These are phyloP conservation scores for Boletus subcaerulescens DNA, from an alignment of 768 basidiomycete species.

Conservation along the genomic window DNA sequence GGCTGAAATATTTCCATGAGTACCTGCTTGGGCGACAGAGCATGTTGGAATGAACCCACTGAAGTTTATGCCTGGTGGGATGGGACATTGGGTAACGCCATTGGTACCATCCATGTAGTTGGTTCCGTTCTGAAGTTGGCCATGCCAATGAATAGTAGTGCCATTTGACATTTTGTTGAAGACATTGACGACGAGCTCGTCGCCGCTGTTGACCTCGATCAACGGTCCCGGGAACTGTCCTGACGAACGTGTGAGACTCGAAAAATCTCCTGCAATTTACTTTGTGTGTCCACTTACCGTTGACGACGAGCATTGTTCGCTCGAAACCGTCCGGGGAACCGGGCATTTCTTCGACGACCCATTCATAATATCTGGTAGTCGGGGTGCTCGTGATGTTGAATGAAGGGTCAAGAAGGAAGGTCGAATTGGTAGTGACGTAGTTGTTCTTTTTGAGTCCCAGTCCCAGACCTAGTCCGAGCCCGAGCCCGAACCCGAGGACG, in stretches of 20 bases:
- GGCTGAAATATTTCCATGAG: conserved; percentile 9
- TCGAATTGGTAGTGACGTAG: conserved; percentile 24
- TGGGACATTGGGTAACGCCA: conserved; percentile 50
- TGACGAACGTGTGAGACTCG: conserved; percentile 7
- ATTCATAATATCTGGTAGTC: conserved; percentile 42
- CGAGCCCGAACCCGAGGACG: conserved; percentile 24
- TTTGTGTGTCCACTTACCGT: conserved; percentile 28
- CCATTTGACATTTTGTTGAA: conserved; percentile 33
- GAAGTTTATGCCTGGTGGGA: conserved; percentile 46
- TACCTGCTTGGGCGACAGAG: not conserved
- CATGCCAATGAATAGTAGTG: conserved; percentile 35
- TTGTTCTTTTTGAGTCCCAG: conserved; percentile 25
- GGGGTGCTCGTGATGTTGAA: conserved; percentile 30
- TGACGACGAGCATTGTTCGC: conserved; percentile 46
- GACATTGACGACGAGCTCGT: conserved; percentile 34
- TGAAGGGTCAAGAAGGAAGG: conserved; percentile 27
- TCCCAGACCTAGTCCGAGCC: conserved; percentile 30
- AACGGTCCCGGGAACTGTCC: conserved; percentile 36
- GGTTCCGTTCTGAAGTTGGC: conserved; percentile 43
- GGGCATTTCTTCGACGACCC: conserved; percentile 37
- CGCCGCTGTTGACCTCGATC: conserved; percentile 35
- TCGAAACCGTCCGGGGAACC: conserved; percentile 42
- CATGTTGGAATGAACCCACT: conserved; percentile 20
- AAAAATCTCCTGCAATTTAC: not conserved
- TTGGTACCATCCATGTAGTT: conserved; percentile 48